phyloP scores from a whole-genome alignment of 495 filamentous ascomycete genomes.

The Tetracladium setigerum region DNA sequence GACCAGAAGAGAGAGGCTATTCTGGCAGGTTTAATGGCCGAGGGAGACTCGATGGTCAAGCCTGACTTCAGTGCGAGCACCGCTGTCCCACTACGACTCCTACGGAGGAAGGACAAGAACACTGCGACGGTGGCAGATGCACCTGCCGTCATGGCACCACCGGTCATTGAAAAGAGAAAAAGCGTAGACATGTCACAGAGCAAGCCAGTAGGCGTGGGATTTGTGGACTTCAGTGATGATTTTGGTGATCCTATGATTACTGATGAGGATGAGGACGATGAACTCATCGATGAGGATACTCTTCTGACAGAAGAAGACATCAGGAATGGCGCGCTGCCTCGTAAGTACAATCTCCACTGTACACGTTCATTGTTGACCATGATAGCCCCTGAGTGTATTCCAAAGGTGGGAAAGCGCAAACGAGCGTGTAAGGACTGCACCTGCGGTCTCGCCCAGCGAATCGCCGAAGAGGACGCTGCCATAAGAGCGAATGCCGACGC shows the following conservation, averaged over 20 bases:
- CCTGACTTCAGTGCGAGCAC: conserved; percentile 54
- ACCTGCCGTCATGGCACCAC: conserved; percentile 17
- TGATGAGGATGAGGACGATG: conserved; percentile 61
- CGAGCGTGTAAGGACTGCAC: conserved; percentile 97
- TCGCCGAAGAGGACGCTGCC: conserved; percentile 74
- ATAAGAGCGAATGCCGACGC: conserved; percentile 51
- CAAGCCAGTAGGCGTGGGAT: conserved; percentile 57
- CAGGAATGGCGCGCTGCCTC: conserved; percentile 60
- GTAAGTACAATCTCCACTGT: conserved; percentile 50
- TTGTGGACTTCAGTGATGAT: conserved; percentile 64
- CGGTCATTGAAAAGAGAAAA: conserved; percentile 32
- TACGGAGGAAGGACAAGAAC: conserved; percentile 55
- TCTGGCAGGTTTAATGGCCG: conserved; percentile 66
- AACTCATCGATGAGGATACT: conserved; percentile 84
- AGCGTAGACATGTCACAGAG: conserved; percentile 29
- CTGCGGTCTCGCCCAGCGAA: conserved; percentile 72
- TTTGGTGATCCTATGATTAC: conserved; percentile 41
- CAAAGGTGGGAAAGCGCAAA: conserved; percentile 75
- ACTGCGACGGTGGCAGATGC: conserved; percentile 17
- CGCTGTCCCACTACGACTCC: conserved; percentile 66
- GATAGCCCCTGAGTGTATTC: conserved; percentile 75
- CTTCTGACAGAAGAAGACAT: conserved; percentile 79
- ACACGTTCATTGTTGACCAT: too few relatives aligned
- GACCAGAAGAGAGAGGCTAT: conserved; percentile 66
- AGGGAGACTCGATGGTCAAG: conserved; percentile 61